Conservation (phyloP, 306 rosid species). For the Lagenaria siceraria region DNA sequence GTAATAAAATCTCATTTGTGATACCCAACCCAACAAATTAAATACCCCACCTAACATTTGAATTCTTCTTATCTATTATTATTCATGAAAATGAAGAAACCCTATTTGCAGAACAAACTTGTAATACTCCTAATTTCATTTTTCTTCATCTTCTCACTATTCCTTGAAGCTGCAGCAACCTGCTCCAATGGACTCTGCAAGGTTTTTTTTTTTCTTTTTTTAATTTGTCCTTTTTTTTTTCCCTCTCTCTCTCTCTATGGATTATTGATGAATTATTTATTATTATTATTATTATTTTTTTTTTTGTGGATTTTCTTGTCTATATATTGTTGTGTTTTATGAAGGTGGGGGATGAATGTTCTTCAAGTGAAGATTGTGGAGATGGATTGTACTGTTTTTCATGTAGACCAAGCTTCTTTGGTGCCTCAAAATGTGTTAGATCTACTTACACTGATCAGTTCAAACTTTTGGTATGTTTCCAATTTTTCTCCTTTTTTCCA, state of each 20-base stretch:
- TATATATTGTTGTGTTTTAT: not conserved
- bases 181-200: constrained; percentile 52
- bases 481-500: not conserved
- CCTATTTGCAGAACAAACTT: not conserved
- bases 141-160: constrained; percentile 1
- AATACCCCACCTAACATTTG: not conserved
- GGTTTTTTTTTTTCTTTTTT: constrained; percentile 21
- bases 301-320: no score
- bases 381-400: constrained; percentile 43
- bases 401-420: constrained; percentile 35
- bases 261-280: not conserved
- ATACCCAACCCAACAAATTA: no score
- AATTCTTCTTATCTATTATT: not conserved
- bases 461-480: constrained; percentile 50
- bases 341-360: constrained; percentile 33
- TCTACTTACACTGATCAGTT: constrained; percentile 56
- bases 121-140: constrained; percentile 4
- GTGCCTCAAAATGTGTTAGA: constrained; percentile 59
- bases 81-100: constrained; percentile 17
- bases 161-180: constrained; percentile 1
- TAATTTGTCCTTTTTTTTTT: not conserved
- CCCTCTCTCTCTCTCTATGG: no score
- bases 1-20: no score
- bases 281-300: not conserved
- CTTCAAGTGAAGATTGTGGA: constrained; percentile 52